Evolutionary conservation across 768 basidiomycete species (phyloP).

Genomic region (Trichaptum fuscoviolaceum): DNA sequence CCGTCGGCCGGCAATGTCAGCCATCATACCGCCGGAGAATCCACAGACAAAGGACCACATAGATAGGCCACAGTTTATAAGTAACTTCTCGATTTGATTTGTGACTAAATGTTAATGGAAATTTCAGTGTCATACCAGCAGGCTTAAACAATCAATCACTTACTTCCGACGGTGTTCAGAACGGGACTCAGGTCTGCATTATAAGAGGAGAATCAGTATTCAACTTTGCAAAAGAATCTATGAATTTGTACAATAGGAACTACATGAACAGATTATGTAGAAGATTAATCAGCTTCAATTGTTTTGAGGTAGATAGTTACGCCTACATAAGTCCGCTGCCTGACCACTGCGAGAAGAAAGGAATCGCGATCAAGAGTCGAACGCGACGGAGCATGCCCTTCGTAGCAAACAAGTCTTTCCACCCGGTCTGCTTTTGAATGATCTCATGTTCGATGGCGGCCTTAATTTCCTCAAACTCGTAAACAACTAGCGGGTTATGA

Average conservation of each 20-base stretch:
- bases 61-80: constrained; percentile 10
- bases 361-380: constrained; percentile 27
- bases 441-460: neutral
- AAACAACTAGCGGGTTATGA: neutral
- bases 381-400: constrained; percentile 28
- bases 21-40: constrained; percentile 23
- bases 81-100: constrained; percentile 4
- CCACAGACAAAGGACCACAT: constrained; percentile 25
- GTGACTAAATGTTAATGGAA: neutral
- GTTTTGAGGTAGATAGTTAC: neutral
- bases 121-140: neutral
- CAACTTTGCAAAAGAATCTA: neutral
- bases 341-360: constrained; percentile 28
- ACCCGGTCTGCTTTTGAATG: constrained; percentile 10
- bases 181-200: constrained; percentile 15
- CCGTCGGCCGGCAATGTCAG: constrained; percentile 23
- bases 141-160: constrained; percentile 24
- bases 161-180: constrained; percentile 23
- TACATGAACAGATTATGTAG: constrained; percentile 9
- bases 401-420: constrained; percentile 25
- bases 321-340: constrained; percentile 24
- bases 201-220: neutral
- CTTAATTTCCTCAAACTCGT: constrained; percentile 4
- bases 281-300: neutral
- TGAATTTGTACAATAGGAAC: constrained; percentile 9